A percentile compares a stretch with the other conserved stretches of the same genome.
These are phyloP conservation scores for Sporisorium exsertum DNA, from an alignment of 1,284 basidiomycete genomes.

Conservation along the genomic window DNA sequence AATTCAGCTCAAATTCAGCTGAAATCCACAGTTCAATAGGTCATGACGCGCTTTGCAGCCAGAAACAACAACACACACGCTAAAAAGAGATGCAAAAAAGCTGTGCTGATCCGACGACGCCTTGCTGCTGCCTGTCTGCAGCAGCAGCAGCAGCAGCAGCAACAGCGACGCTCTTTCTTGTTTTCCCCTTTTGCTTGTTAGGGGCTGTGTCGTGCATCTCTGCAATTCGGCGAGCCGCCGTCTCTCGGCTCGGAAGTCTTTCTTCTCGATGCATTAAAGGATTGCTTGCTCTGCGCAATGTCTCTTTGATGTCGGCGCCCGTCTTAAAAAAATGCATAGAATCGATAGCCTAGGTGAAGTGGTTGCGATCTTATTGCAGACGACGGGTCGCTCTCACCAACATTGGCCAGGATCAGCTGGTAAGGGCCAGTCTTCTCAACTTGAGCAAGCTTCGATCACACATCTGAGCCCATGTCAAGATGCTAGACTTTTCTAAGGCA, in stretches of 20 bases:
- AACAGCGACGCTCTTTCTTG: too few relatives aligned
- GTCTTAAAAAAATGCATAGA: background rate
- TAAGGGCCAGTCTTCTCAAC: background rate
- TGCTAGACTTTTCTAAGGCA: background rate
- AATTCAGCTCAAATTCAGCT: background rate
- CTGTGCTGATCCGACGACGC: background rate
- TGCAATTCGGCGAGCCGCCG: background rate
- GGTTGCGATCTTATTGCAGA: too few relatives aligned
- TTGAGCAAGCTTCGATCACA: background rate
- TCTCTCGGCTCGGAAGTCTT: background rate
- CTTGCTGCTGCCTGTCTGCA: too few relatives aligned
- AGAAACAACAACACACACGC: background rate
- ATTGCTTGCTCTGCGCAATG: too few relatives aligned
- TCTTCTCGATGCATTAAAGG: background rate
- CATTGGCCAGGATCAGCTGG: background rate
- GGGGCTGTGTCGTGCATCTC: constrained; percentile 13
- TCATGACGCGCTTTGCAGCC: constrained; percentile 4
- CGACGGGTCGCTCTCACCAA: too few relatives aligned
- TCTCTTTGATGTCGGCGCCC: background rate
- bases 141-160: too few relatives aligned
- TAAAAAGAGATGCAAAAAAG: background rate
- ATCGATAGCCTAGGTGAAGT: background rate
- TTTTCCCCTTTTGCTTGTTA: background rate
- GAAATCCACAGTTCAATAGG: background rate
- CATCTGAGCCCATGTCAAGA: background rate